Conservation (phyloP, 1,284 basidiomycete species). For the Neolentinus lepideus region DNA sequence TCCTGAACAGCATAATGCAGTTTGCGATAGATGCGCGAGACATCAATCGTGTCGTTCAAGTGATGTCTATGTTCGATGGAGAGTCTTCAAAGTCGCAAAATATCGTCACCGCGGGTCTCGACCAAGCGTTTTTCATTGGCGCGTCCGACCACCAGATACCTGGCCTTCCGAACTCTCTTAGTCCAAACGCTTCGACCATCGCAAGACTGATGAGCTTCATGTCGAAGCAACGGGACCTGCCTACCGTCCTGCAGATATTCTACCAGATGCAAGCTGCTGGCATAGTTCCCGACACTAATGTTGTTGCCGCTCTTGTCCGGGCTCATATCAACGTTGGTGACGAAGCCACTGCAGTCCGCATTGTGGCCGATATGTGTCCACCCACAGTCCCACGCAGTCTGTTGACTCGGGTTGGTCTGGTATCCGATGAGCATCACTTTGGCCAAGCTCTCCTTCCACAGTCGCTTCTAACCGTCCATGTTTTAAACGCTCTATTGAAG, state of each 20-base stretch:
- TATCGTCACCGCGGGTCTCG: background rate
- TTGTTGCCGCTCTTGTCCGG: conserved; percentile 47
- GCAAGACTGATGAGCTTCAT: conserved; percentile 56
- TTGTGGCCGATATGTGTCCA: conserved; percentile 40
- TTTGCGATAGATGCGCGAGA: conserved; percentile 52
- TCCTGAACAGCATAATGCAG: conserved; percentile 60
- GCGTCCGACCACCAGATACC: conserved; percentile 11
- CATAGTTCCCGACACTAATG: conserved; percentile 37
- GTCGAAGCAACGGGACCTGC: conserved; percentile 35
- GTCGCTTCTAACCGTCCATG: conserved; percentile 25
- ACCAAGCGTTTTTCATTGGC: conserved; percentile 8
- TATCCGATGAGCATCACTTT: conserved; percentile 6
- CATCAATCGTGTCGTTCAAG: conserved; percentile 31
- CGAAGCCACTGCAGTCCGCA: conserved; percentile 37
- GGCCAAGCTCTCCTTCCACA: conserved; percentile 3
- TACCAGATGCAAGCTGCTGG: conserved; percentile 36
- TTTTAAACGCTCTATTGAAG: conserved; percentile 54
- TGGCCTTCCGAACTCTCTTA: background rate
- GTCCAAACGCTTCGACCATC: conserved; percentile 47
- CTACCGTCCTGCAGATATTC: conserved; percentile 39
- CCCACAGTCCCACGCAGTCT: conserved; percentile 15
- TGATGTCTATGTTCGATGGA: conserved; percentile 43
- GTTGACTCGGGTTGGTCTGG: conserved; percentile 15
- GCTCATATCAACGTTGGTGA: conserved; percentile 42
- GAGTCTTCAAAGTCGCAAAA: conserved; percentile 8